phyloP scores from a whole-genome alignment of 1,284 basidiomycete genomes.

The Cerioporus squamosus region DNA sequence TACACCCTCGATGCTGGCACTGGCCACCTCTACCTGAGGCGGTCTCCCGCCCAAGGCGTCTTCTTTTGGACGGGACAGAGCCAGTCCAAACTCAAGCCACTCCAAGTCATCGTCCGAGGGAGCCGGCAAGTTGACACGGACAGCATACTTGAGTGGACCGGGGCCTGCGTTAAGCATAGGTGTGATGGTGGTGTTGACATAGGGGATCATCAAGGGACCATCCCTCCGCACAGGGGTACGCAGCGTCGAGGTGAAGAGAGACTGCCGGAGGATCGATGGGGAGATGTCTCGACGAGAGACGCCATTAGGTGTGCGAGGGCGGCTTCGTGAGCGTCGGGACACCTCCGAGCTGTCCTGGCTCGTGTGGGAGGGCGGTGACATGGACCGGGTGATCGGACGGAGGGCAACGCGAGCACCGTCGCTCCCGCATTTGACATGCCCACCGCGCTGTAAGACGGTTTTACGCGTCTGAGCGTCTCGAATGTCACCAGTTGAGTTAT shows the following conservation, averaged over 20 bases:
- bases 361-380: conserved; percentile 14
- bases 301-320: conserved; percentile 37
- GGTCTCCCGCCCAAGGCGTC: conserved; percentile 22
- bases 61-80: conserved; percentile 36
- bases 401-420: conserved; percentile 63
- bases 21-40: conserved; percentile 57
- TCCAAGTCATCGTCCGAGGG: conserved; percentile 61
- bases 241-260: conserved; percentile 28
- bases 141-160: conserved; percentile 57
- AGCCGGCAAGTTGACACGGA: conserved; percentile 57
- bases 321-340: conserved; percentile 34
- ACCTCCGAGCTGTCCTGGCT: conserved; percentile 25
- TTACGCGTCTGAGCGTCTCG: conserved; percentile 61
- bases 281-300: conserved; percentile 25
- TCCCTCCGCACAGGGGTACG: conserved; percentile 48
- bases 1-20: conserved; percentile 65
- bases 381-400: conserved; percentile 37
- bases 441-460: conserved; percentile 62
- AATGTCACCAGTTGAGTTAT: conserved; percentile 60
- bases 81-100: conserved; percentile 81
- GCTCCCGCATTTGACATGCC: conserved; percentile 56
- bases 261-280: conserved; percentile 29
- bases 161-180: conserved; percentile 42
- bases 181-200: conserved; percentile 56
- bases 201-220: conserved; percentile 66